These are phyloP conservation scores for Ceratocystiopsis brevicomis DNA, from an alignment of 2,329 filamentous ascomycete species.

Conservation along the genomic window DNA sequence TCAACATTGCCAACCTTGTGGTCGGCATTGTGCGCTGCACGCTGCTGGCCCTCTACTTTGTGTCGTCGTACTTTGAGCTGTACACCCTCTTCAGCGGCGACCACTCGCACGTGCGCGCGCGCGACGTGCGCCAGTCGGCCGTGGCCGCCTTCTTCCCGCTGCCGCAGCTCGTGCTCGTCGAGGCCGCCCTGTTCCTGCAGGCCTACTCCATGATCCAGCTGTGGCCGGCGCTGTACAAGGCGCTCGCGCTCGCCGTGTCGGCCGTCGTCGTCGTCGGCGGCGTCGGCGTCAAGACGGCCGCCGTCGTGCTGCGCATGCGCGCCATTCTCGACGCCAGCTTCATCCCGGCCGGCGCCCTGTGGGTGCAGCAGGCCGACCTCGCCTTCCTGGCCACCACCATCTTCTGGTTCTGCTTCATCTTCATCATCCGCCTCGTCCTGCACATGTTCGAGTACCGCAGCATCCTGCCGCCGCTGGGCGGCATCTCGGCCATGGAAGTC, in stretches of 20 bases:
- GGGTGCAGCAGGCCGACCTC: constrained; percentile 21
- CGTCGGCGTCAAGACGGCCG: constrained; percentile 16
- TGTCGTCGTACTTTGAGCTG: constrained; percentile 38
- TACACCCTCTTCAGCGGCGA: constrained; percentile 42
- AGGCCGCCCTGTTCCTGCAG: constrained; percentile 30
- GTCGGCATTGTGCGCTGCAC: constrained; percentile 40
- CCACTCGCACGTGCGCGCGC: constrained; percentile 24
- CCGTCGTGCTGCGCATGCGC: constrained; percentile 19
- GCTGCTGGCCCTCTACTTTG: constrained; percentile 39
- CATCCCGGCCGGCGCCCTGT: constrained; percentile 10
- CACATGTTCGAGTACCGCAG: constrained; percentile 29
- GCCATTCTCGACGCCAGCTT: constrained; percentile 11
- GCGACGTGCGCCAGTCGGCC: constrained; percentile 19
- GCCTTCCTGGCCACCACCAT: constrained; percentile 14
- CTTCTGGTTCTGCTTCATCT: constrained; percentile 35
- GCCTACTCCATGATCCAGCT: constrained; percentile 32
- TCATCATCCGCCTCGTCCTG: constrained; percentile 29
- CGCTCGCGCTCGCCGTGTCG: constrained; percentile 14
- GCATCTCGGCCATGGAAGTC: constrained; percentile 32
- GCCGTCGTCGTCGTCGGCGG: constrained; percentile 14
- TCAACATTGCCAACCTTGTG: constrained; percentile 43
- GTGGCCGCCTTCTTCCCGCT: constrained; percentile 23
- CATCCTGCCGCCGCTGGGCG: constrained; percentile 23
- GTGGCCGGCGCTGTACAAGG: constrained; percentile 22
- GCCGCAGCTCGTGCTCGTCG: constrained; percentile 25